Conservation (phyloP, 1,284 basidiomycete genomes). For the Ceratobasidium sp. region DNA sequence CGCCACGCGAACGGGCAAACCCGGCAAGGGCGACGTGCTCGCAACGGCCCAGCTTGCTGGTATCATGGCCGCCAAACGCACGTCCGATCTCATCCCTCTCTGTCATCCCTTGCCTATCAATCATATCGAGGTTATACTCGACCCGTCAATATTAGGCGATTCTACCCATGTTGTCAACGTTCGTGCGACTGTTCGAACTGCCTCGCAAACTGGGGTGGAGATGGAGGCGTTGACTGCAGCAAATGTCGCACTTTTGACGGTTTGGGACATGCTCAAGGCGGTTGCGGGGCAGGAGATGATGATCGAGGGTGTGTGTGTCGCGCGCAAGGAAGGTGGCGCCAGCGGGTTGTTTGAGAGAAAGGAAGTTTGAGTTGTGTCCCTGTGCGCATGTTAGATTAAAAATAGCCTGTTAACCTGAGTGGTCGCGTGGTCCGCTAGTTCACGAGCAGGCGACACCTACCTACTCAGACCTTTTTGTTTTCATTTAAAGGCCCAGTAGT, state of each 20-base stretch:
- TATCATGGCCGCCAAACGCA: constrained; percentile 88
- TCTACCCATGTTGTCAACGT: constrained; percentile 68
- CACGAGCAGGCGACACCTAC: not conserved
- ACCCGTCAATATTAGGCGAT: constrained; percentile 56
- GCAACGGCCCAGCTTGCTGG: constrained; percentile 84
- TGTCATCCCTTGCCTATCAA: constrained; percentile 83
- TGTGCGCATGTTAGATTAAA: not conserved
- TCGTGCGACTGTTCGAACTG: constrained; percentile 73
- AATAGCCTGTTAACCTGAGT: not conserved
- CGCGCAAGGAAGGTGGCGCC: constrained; percentile 33
- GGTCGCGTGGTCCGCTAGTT: not conserved
- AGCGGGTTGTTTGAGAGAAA: constrained; percentile 40
- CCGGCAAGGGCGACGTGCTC: constrained; percentile 78
- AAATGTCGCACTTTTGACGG: constrained; percentile 79
- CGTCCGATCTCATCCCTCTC: constrained; percentile 82
- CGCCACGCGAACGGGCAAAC: constrained; percentile 60
- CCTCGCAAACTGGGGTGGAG: constrained; percentile 88
- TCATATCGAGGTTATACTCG: constrained; percentile 72
- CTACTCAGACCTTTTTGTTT: no score
- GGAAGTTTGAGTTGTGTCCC: not conserved
- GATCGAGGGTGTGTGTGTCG: constrained; percentile 35
- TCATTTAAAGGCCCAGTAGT: no score
- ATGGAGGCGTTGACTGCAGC: constrained; percentile 94
- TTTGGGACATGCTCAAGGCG: constrained; percentile 95
- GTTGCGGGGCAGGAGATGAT: constrained; percentile 85